A percentile compares a stretch with the other conserved stretches of the same genome.
Conservation (phyloP, 2,329 filamentous ascomycete genomes). For the Onygenales sp. region DNA sequence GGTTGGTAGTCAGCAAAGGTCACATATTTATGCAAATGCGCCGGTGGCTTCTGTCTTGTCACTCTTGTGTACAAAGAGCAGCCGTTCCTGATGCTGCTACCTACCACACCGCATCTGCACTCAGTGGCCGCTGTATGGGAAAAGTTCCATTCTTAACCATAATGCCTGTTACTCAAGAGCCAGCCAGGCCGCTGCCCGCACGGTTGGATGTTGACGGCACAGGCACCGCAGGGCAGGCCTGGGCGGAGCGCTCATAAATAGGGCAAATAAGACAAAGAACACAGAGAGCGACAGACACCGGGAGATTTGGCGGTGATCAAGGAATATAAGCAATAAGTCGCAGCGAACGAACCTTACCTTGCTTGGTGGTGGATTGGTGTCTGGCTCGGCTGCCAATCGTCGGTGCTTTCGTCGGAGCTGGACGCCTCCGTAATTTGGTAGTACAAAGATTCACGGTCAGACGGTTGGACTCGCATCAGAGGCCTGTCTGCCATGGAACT, state of each 20-base stretch:
- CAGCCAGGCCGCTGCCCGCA: neutral
- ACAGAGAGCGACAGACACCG: neutral
- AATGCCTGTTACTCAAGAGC: neutral
- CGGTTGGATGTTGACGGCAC: neutral
- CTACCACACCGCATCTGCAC: neutral
- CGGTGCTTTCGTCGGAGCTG: slow-evolving; percentile 11
- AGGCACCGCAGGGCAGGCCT: neutral
- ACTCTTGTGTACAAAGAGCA: slow-evolving; percentile 7
- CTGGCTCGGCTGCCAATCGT: slow-evolving; percentile 13
- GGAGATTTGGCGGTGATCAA: neutral
- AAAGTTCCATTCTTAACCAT: neutral
- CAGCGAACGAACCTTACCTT: slow-evolving; percentile 4
- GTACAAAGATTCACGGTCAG: slow-evolving; percentile 10
- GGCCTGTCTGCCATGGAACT: slow-evolving; percentile 10
- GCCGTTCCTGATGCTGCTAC: slow-evolving; percentile 5
- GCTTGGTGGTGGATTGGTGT: slow-evolving; percentile 7
- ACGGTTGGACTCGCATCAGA: slow-evolving; percentile 11
- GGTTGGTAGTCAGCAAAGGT: neutral
- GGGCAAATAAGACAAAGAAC: neutral
- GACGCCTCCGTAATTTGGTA: slow-evolving; percentile 6
- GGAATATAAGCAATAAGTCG: neutral
- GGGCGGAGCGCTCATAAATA: neutral
- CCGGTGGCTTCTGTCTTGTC: neutral
- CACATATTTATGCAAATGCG: slow-evolving; percentile 3
- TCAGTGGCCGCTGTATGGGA: neutral